Conservation (phyloP, 2,329 filamentous ascomycete genomes). For the Nigrograna mackinnonii region DNA sequence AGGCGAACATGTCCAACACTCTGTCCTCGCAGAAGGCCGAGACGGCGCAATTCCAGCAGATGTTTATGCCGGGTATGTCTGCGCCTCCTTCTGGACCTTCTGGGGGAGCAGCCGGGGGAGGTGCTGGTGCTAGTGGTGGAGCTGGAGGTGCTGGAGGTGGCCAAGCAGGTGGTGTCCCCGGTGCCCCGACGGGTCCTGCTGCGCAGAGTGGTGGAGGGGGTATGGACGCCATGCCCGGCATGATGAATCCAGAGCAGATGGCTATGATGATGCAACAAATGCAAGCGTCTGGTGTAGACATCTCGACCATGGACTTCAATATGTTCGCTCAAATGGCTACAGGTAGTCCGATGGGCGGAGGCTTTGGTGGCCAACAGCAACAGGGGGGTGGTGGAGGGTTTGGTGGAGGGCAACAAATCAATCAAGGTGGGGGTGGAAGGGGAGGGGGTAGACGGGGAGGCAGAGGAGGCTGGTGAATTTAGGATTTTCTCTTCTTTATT, state of each 20-base stretch:
- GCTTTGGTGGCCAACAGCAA: constrained; percentile 17
- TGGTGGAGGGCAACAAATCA: constrained; percentile 20
- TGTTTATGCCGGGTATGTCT: constrained; percentile 48
- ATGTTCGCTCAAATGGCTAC: constrained; percentile 39
- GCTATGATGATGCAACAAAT: constrained; percentile 62
- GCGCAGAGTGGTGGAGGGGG: constrained; percentile 12
- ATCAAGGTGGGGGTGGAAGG: constrained; percentile 23
- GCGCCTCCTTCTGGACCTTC: constrained; percentile 25
- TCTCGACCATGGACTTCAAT: constrained; percentile 37
- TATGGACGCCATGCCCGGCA: constrained; percentile 22
- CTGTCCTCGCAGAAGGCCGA: constrained; percentile 79
- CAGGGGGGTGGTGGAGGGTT: constrained; percentile 29
- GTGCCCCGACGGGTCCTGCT: constrained; percentile 33
- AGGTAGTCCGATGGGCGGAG: constrained; percentile 12
- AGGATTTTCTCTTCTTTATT: constrained; percentile 1
- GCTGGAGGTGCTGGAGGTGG: neutral
- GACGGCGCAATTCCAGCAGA: constrained; percentile 63
- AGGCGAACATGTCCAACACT: constrained; percentile 76
- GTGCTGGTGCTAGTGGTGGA: constrained; percentile 9
- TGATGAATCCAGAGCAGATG: constrained; percentile 58
- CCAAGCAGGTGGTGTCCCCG: constrained; percentile 21
- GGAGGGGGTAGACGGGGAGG: constrained; percentile 28
- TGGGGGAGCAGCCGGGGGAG: constrained; percentile 19
- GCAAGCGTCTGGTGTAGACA: constrained; percentile 52
- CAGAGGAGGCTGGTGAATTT: constrained; percentile 21